phyloP scores from a whole-genome alignment of 2,329 filamentous ascomycete species.

The Cordyceps javanica region DNA sequence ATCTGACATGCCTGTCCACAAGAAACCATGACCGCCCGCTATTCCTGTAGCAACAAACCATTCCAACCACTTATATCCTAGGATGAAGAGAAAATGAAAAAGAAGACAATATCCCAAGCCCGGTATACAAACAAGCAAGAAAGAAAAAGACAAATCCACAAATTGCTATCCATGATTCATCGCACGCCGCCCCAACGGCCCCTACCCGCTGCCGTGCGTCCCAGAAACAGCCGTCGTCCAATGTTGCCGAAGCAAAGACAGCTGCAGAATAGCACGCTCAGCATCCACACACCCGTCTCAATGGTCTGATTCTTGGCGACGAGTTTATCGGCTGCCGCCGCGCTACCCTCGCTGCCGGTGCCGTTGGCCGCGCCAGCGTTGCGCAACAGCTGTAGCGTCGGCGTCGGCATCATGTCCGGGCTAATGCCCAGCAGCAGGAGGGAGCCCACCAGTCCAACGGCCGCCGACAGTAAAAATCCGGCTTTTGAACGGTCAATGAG shows the following conservation, averaged over 20 bases:
- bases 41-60: not conserved
- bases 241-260: slow-evolving; percentile 96
- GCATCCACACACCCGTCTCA: slow-evolving; percentile 78
- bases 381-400: slow-evolving; percentile 38
- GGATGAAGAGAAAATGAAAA: not conserved
- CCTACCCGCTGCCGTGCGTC: slow-evolving; percentile 32
- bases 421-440: slow-evolving; percentile 67
- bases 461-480: slow-evolving; percentile 72
- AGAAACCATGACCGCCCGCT: not conserved
- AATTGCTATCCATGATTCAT: slow-evolving; percentile 15
- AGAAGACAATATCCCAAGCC: not conserved
- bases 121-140: not conserved
- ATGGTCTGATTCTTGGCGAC: slow-evolving; percentile 54
- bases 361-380: slow-evolving; percentile 15
- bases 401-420: slow-evolving; percentile 69
- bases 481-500: slow-evolving; percentile 84
- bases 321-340: slow-evolving; percentile 45
- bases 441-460: slow-evolving; percentile 69
- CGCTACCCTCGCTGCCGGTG: slow-evolving; percentile 15
- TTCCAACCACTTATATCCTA: not conserved
- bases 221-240: slow-evolving; percentile 68
- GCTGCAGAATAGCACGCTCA: slow-evolving; percentile 91
- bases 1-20: slow-evolving; percentile 7
- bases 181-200: slow-evolving; percentile 42
- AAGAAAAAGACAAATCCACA: not conserved